A percentile compares a stretch with the other conserved stretches of the same genome.
Evolutionary conservation across 2,329 filamentous ascomycete species (phyloP).

Genomic region (Trichoderma atroviride): DNA sequence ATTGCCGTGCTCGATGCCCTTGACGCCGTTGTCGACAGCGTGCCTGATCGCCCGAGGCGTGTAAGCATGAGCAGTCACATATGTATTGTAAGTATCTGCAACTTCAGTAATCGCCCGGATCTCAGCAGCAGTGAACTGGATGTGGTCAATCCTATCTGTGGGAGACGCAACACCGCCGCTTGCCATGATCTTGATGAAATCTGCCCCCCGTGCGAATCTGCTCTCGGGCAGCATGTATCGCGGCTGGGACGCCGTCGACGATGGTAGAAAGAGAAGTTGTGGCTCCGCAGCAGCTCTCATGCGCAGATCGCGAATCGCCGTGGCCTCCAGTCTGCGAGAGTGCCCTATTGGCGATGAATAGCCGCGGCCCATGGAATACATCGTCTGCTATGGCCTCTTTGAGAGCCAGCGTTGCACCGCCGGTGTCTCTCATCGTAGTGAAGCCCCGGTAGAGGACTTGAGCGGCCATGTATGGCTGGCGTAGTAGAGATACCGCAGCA

Average conservation of each 20-base stretch:
- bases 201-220: constrained; percentile 57
- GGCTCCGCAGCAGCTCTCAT: constrained; percentile 38
- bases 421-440: constrained; percentile 61
- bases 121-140: constrained; percentile 61
- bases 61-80: constrained; percentile 62
- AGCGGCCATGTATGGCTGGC: constrained; percentile 50
- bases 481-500: constrained; percentile 43
- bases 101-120: constrained; percentile 56
- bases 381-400: constrained; percentile 60
- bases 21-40: constrained; percentile 57
- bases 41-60: constrained; percentile 57
- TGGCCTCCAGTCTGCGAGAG: constrained; percentile 63
- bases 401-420: constrained; percentile 57
- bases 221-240: constrained; percentile 54
- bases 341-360: constrained; percentile 58
- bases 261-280: constrained; percentile 17
- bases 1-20: constrained; percentile 54
- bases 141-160: constrained; percentile 55
- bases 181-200: constrained; percentile 66
- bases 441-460: constrained; percentile 61
- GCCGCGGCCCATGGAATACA: constrained; percentile 55
- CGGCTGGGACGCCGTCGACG: constrained; percentile 56
- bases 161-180: constrained; percentile 60
- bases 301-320: constrained; percentile 51
- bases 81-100: constrained; percentile 52